Percentiles rank a stretch among this genome's conserved stretches.
Conservation (phyloP, 1,284 basidiomycete species). For the Singerocomus rubriflavus region DNA sequence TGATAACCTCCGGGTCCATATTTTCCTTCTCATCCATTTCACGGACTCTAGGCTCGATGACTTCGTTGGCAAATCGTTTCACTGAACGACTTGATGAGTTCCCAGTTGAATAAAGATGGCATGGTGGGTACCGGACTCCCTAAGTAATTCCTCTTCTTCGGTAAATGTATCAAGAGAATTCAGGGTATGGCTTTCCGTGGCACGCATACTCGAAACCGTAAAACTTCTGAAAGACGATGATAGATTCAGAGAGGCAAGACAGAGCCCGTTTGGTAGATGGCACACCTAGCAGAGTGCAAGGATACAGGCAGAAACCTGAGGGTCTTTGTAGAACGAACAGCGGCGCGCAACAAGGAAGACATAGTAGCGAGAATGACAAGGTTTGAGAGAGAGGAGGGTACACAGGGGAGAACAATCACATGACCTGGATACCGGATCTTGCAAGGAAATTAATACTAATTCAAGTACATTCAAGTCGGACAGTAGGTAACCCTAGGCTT, state of each 20-base stretch:
- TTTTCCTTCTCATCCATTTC: conserved; percentile 98
- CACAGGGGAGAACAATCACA: conserved; percentile 21
- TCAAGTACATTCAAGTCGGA: no score
- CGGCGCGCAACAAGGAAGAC: conserved; percentile 22
- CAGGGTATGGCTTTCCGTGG: conserved; percentile 26
- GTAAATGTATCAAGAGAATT: conserved; percentile 79
- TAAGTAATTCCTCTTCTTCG: conserved; percentile 89
- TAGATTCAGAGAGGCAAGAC: not conserved
- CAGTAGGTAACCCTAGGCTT: no score
- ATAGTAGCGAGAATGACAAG: not conserved
- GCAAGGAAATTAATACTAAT: no score
- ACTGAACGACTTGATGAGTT: conserved; percentile 45
- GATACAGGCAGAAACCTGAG: conserved; percentile 2
- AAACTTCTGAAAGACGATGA: conserved; percentile 19
- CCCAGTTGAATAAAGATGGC: not conserved
- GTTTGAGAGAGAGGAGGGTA: not conserved
- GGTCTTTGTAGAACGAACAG: conserved; percentile 17
- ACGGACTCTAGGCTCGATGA: conserved; percentile 86
- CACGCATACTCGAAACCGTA: conserved; percentile 16
- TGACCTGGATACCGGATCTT: conserved; percentile 3
- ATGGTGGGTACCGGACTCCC: conserved; percentile 70
- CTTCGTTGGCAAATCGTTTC: conserved; percentile 83
- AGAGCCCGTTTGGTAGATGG: not conserved
- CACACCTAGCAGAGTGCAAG: conserved; percentile 17
- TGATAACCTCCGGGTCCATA: conserved; percentile 90